Base-by-base conservation (phyloP, 2,329 filamentous ascomycete genomes). In the Sclerotinia glacialis region DNA sequence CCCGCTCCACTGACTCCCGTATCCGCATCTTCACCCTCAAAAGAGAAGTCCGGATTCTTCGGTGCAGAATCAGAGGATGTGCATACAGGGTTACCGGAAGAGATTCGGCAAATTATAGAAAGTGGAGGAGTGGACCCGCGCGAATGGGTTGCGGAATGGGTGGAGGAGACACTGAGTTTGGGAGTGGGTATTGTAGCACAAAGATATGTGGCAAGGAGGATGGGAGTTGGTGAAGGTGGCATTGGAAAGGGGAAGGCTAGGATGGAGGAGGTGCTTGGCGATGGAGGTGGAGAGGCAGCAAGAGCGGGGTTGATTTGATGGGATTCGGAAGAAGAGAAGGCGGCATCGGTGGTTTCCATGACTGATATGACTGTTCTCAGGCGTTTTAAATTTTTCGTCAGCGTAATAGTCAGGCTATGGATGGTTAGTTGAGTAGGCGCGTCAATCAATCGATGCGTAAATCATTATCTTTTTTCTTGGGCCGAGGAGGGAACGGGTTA, bases 121-220 rank as follows among this genome's bases (percentile, higher is more conserved):
- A 80, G 80, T 54, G 87, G 86, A 11, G 86, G 85, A 56, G 92
- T 98, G 2, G 95, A 99, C 75, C 95, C 95, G 0, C 85, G 95
- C 67, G 95, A 99, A 78, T 99, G 95, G 95, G 91, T 97, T 47
- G 90, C 93, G 3, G 95, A 98, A 78, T 99, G 95, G 95, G 85
- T 99, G 56, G 94, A 98, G 80, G 94, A 98, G 80, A 81, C 88
- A 0, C 83, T 99, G 42, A 87, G 83, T 50, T 81, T 98, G 59
- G 86, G 88, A 4, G 86, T 96, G 0, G 94, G 95, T 23, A 82
- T 97, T 9, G 89, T 98, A 4, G 95, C 95, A 2, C 95, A 99
- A 83, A 84, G 93, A 70, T 99, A 99, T 76, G 95, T 99, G 26
- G 94, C 95, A 5, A 86, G 91, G 69, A 83, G 95, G 66, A 99